A percentile compares a stretch with the other conserved stretches of the same genome.
Evolutionary conservation across 2,329 filamentous ascomycete species (phyloP).

Genomic region (Penicillium sp.): DNA sequence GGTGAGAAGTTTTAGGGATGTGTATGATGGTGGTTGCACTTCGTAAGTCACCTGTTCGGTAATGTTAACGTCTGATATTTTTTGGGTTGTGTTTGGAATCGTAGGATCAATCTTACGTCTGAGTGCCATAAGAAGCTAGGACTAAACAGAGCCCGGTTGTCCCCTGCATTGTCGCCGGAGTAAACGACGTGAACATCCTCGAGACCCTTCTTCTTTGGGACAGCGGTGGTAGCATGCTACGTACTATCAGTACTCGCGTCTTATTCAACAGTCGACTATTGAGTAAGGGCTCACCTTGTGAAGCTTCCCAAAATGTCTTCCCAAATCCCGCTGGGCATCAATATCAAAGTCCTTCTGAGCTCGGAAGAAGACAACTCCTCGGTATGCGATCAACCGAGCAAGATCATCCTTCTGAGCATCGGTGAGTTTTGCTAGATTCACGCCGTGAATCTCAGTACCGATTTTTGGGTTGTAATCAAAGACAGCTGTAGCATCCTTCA

Average conservation of each 20-base stretch:
- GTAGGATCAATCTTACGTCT: slow-evolving; percentile 46
- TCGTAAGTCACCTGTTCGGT: slow-evolving; percentile 57
- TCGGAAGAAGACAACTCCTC: slow-evolving; percentile 63
- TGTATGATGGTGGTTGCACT: slow-evolving; percentile 61
- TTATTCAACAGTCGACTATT: background rate
- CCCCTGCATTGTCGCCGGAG: slow-evolving; percentile 56
- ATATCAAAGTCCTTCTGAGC: slow-evolving; percentile 59
- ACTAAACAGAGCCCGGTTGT: slow-evolving; percentile 59
- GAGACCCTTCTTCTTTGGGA: slow-evolving; percentile 53
- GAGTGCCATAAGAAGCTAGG: slow-evolving; percentile 61
- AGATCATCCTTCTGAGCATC: slow-evolving; percentile 59
- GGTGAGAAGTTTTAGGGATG: slow-evolving; percentile 57
- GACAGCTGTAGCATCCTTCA: slow-evolving; percentile 56
- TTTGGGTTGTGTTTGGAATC: background rate
- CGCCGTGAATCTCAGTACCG: slow-evolving; percentile 57
- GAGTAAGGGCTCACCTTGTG: slow-evolving; percentile 48
- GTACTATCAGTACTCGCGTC: slow-evolving; percentile 11
- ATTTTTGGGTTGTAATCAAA: slow-evolving; percentile 62
- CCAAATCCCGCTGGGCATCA: slow-evolving; percentile 57
- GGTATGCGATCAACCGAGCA: slow-evolving; percentile 56
- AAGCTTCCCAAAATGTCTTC: slow-evolving; percentile 56
- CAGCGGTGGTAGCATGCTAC: slow-evolving; percentile 57
- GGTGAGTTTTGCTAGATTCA: slow-evolving; percentile 55
- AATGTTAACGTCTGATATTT: background rate
- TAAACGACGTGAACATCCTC: slow-evolving; percentile 63